These are phyloP conservation scores for Plasmodium malariae DNA, from an alignment of 169 alveolate species.

Conservation along the genomic window DNA sequence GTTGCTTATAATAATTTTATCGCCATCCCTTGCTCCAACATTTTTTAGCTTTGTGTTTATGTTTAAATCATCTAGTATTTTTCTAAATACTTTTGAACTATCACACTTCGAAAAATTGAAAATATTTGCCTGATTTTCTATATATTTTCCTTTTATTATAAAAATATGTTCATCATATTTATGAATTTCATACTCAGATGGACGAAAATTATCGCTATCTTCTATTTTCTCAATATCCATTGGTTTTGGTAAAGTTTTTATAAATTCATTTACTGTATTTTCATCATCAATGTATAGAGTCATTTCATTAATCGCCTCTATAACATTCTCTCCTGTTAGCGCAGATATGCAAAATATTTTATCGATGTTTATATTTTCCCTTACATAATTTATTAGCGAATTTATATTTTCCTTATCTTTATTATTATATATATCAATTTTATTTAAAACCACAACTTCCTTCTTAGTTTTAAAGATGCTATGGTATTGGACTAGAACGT, in stretches of 20 bases:
- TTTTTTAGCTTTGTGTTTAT: slow-evolving; percentile 59
- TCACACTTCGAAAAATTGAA: slow-evolving; percentile 79
- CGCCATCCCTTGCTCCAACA: slow-evolving; percentile 75
- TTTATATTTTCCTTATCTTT: slow-evolving; percentile 34
- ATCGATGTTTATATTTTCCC: slow-evolving; percentile 30
- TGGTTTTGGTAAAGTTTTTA: slow-evolving; percentile 48
- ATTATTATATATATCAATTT: slow-evolving; percentile 72
- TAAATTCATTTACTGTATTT: slow-evolving; percentile 23
- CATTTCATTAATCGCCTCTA: slow-evolving; percentile 61
- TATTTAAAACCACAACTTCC: slow-evolving; percentile 77
- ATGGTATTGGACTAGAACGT: slow-evolving; percentile 56
- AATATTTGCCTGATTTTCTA: slow-evolving; percentile 85
- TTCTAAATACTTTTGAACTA: slow-evolving; percentile 53
- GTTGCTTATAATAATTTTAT: slow-evolving; percentile 61
- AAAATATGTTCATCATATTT: slow-evolving; percentile 78
- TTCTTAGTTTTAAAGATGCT: slow-evolving; percentile 22
- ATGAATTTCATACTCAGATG: slow-evolving; percentile 78
- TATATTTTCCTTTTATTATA: slow-evolving; percentile 77
- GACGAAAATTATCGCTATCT: slow-evolving; percentile 79
- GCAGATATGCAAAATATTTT: slow-evolving; percentile 69
- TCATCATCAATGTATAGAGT: slow-evolving; percentile 20
- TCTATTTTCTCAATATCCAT: slow-evolving; percentile 73
- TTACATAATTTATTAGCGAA: slow-evolving; percentile 13
- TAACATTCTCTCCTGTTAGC: slow-evolving; percentile 72
- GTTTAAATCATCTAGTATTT: slow-evolving; percentile 58